Evolutionary conservation across 2,329 filamentous ascomycete genomes (phyloP).

Genomic region (Penicillium sp.): DNA sequence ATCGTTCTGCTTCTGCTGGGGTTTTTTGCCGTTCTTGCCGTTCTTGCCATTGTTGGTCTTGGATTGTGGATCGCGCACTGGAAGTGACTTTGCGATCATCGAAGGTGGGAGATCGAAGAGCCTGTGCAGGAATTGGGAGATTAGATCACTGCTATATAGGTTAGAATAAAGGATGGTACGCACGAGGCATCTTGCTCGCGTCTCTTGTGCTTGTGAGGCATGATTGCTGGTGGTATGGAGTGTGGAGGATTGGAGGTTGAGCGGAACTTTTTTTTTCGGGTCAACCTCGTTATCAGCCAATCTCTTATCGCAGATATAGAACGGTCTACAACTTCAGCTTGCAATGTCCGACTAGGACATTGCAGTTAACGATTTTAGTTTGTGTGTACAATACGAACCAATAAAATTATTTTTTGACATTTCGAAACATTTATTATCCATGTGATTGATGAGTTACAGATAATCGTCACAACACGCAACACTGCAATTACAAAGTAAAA

Average conservation of each 20-base stretch:
- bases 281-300: slow-evolving; percentile 11
- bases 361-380: neutral
- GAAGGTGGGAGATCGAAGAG: slow-evolving; percentile 62
- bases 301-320: slow-evolving; percentile 19
- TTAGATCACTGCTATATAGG: neutral
- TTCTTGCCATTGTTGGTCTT: slow-evolving; percentile 35
- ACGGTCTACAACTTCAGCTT: neutral
- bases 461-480: neutral
- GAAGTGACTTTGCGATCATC: slow-evolving; percentile 60
- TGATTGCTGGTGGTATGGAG: slow-evolving; percentile 8
- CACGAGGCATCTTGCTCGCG: slow-evolving; percentile 54
- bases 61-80: slow-evolving; percentile 50
- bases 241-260: slow-evolving; percentile 11
- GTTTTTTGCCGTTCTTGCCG: slow-evolving; percentile 29
- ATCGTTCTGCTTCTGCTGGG: slow-evolving; percentile 6
- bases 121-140: slow-evolving; percentile 11
- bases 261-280: slow-evolving; percentile 23
- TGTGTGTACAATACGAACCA: neutral
- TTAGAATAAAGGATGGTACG: slow-evolving; percentile 20
- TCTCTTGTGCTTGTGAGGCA: slow-evolving; percentile 88
- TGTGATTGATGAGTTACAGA: neutral
- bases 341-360: neutral
- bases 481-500: neutral
- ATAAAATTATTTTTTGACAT: neutral
- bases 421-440: neutral